These are phyloP conservation scores for Exophiala aquamarina DNA, from an alignment of 2,329 filamentous ascomycete species.

Conservation along the genomic window DNA sequence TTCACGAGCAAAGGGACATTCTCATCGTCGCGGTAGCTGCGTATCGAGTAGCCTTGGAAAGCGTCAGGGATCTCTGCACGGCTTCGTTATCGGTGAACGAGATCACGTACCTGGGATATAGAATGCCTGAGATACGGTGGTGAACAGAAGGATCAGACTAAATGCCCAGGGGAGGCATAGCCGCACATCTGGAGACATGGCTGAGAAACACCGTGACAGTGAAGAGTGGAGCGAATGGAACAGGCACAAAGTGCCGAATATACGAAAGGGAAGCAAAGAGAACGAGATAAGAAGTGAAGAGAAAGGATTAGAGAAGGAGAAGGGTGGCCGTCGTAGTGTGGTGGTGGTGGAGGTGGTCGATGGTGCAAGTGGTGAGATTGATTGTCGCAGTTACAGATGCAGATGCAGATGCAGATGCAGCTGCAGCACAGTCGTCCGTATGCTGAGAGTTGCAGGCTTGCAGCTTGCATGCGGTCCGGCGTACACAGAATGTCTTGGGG, in stretches of 20 bases:
- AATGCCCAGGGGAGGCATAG: conserved; percentile 32
- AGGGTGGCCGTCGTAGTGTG: neutral
- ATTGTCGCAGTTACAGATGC: too few relatives aligned
- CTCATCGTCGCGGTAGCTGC: conserved; percentile 74
- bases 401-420: too few relatives aligned
- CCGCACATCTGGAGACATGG: conserved; percentile 29
- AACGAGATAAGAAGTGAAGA: neutral
- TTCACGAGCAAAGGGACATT: conserved; percentile 83
- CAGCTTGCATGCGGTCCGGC: too few relatives aligned
- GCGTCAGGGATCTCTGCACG: conserved; percentile 11
- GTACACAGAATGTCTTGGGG: too few relatives aligned
- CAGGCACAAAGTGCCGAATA: conserved; percentile 52
- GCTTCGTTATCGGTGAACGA: neutral
- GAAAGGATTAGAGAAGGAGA: conserved; percentile 5
- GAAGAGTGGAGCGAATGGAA: conserved; percentile 48
- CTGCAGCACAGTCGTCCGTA: neutral
- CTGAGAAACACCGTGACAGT: conserved; percentile 11
- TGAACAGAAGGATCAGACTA: conserved; percentile 45
- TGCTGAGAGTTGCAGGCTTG: too few relatives aligned
- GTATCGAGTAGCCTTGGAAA: conserved; percentile 72
- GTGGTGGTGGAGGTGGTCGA: neutral
- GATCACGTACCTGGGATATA: conserved; percentile 76
- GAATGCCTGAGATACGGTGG: conserved; percentile 64
- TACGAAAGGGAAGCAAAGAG: conserved; percentile 1
- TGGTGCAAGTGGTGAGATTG: neutral